phyloP scores from a whole-genome alignment of 2,329 filamentous ascomycete genomes.

The Lecanicillium sp. region DNA sequence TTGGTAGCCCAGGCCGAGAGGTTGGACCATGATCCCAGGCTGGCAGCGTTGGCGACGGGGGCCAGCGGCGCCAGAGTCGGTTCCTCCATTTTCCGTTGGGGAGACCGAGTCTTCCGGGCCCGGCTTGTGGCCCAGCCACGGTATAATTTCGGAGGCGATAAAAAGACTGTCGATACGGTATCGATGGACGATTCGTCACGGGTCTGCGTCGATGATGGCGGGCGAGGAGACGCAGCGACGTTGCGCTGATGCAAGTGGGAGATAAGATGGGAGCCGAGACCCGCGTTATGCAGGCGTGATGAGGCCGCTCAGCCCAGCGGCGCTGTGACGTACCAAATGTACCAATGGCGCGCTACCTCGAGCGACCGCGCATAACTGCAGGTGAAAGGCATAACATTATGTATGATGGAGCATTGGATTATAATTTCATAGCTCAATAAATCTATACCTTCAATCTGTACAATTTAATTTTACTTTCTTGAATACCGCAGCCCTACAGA shows the following conservation, averaged over 20 bases:
- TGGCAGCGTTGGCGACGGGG: slow-evolving; percentile 1
- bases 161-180: background rate
- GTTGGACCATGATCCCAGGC: slow-evolving; percentile 42
- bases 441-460: too few relatives aligned
- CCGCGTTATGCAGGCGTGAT: background rate
- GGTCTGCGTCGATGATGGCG: background rate
- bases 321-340: too few relatives aligned
- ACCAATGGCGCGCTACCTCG: background rate
- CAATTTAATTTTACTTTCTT: too few relatives aligned
- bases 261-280: background rate
- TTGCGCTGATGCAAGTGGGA: slow-evolving; percentile 8
- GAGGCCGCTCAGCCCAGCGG: background rate
- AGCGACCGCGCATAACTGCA: too few relatives aligned
- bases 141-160: background rate
- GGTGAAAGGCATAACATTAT: too few relatives aligned
- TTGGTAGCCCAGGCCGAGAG: slow-evolving; percentile 53
- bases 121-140: slow-evolving; percentile 6
- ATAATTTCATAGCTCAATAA: too few relatives aligned
- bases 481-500: too few relatives aligned
- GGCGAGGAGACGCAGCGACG: background rate
- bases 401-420: too few relatives aligned
- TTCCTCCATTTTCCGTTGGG: slow-evolving; percentile 6
- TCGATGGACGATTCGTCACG: slow-evolving; percentile 10
- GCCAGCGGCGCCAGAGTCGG: background rate
- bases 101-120: background rate